Base-by-base conservation (phyloP, 2,329 filamentous ascomycete species). In the Aspergillus unguis region DNA sequence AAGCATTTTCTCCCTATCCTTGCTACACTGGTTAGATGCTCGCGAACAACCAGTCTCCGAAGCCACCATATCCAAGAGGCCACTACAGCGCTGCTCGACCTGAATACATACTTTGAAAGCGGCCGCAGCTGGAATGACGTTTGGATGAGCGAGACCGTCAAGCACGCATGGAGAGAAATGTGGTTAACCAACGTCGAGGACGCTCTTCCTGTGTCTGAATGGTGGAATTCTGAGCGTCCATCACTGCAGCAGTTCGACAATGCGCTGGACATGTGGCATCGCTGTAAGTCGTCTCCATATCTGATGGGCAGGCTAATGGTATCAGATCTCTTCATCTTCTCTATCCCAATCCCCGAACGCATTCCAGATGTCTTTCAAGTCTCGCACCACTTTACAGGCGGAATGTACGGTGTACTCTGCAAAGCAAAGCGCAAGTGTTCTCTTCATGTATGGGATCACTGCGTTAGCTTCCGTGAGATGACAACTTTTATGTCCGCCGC, bases 371-470 rank as follows among this genome's bases (percentile, higher is more conserved):
- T 57, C 25, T 57, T 57, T 31, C 55, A 85, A 64, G 80, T 79
- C 40, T 83, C 81, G 3, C 82, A 85, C 60, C 82, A 85, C 65
- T 80, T 79, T 52, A 80, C 82, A 35, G 80, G 80, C 44, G 80
- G 79, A 4, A 77, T 81, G 0, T 84, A 84, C 55, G 82, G 81
- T 33, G 78, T 84, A 55, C 76, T 84, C 5, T 82, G 81, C 64
- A 84, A 84, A 66, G 73, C 84, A 55, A 82, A 82, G 65, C 75
- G 80, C 26, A 77, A 78, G 50, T 81, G 80, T 52, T 82, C 79
- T 0, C 75, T 84, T 23, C 80, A 83, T 54, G 81, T 85, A 49
- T 85, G 82, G 82, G 82, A 85, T 59, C 82, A 85, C 62, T 80
- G 79, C 23, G 83, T 85, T 54, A 79, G 77, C 38, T 84, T 81